Percentiles rank a stretch among this genome's conserved stretches.
Conservation (phyloP, 805 yeast species). For the Brettanomyces anomalus region DNA sequence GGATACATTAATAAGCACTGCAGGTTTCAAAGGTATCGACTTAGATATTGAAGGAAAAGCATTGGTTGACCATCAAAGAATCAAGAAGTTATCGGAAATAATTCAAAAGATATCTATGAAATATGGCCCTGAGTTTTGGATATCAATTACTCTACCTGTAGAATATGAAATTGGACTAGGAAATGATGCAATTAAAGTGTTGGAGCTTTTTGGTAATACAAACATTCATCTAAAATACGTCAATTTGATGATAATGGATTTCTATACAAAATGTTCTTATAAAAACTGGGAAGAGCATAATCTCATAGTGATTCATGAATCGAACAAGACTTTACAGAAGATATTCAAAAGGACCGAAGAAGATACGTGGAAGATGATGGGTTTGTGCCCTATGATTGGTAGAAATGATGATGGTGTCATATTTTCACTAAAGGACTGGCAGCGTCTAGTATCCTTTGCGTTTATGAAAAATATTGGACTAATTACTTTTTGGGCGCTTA, state of each 20-base stretch:
- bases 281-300: conserved; percentile 22
- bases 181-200: conserved; percentile 8
- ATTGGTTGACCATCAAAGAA: conserved; percentile 5
- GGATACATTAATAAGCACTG: conserved; percentile 7
- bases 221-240: conserved; percentile 9
- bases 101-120: not conserved
- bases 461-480: conserved; percentile 14
- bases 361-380: conserved; percentile 18
- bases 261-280: conserved; percentile 16
- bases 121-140: conserved; percentile 4
- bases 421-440: conserved; percentile 18
- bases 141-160: conserved; percentile 23
- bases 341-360: conserved; percentile 4
- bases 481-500: conserved; percentile 25
- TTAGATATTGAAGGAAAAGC: conserved; percentile 24
- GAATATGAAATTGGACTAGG: conserved; percentile 19
- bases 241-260: conserved; percentile 26
- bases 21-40: conserved; percentile 17
- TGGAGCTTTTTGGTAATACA: conserved; percentile 7
- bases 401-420: conserved; percentile 21
- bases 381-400: conserved; percentile 28
- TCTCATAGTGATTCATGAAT: conserved; percentile 13
- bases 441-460: conserved; percentile 13
- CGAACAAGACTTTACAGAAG: conserved; percentile 10
- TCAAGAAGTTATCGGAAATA: conserved; percentile 5